These are phyloP conservation scores for Chenopodium berlandieri DNA, from an alignment of 148 eudicot species.

Conservation along the genomic window DNA sequence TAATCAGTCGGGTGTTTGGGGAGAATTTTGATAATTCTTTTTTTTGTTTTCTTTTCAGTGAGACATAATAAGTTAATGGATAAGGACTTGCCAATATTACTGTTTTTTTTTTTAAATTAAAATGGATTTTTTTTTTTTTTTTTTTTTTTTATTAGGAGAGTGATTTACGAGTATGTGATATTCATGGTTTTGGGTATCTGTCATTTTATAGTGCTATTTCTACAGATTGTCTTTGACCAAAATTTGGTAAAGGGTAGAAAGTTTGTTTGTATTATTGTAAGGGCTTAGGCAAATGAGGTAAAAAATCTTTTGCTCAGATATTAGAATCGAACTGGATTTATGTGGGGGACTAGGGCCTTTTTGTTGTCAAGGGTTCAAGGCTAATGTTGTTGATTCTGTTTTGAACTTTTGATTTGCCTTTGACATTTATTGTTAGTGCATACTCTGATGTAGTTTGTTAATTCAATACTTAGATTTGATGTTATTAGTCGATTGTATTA, in stretches of 20 bases:
- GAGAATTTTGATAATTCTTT: not conserved
- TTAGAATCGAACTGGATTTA: slow-evolving; percentile 12
- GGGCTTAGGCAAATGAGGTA: not conserved
- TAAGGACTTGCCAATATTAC: not conserved
- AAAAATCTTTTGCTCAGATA: slow-evolving; percentile 13
- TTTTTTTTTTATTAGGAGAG: no score
- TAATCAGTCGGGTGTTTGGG: not conserved
- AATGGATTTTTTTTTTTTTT: no score
- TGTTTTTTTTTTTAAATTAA: not conserved
- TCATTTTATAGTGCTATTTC: not conserved
- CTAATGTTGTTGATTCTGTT: not conserved
- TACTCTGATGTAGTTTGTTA: no score
- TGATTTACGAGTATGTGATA: not conserved
- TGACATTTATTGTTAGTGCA: not conserved
- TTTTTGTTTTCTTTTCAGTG: not conserved
- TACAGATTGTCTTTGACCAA: slow-evolving; percentile 5
- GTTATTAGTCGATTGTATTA: no score
- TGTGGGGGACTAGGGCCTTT: not conserved
- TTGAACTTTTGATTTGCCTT: not conserved
- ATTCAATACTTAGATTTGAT: no score
- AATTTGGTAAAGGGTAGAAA: not conserved
- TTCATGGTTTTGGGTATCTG: slow-evolving; percentile 6
- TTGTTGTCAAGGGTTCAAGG: not conserved
- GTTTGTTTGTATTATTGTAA: not conserved
- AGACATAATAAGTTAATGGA: not conserved